Evolutionary conservation across 2,329 filamentous ascomycete species (phyloP).

Genomic region (Ascochyta koolunga): DNA sequence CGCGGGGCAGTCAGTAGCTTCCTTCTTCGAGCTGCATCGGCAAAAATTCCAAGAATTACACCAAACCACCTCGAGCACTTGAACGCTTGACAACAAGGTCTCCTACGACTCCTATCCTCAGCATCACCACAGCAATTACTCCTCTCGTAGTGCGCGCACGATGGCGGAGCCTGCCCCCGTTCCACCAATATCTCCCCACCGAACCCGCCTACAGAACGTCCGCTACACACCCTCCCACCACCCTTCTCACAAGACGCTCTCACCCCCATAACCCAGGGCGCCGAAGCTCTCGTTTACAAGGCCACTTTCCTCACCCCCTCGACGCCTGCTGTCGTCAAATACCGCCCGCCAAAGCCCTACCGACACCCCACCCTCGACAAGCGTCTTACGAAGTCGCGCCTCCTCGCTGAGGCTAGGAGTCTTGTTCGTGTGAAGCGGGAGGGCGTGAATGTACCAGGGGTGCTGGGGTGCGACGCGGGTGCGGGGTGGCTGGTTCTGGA

Average conservation of each 20-base stretch:
- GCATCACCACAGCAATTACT: background rate
- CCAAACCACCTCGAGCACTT: background rate
- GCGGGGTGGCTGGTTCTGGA: conserved; percentile 62
- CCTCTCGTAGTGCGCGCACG: background rate
- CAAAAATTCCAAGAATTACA: conserved; percentile 3
- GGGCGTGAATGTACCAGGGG: conserved; percentile 79
- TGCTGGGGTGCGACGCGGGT: conserved; percentile 73
- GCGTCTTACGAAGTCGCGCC: conserved; percentile 82
- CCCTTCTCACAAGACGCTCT: conserved; percentile 62
- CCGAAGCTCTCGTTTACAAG: conserved; percentile 92
- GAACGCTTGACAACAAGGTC: background rate
- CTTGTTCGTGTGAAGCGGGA: conserved; percentile 78
- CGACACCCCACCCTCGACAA: conserved; percentile 88
- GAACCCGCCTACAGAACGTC: conserved; percentile 26
- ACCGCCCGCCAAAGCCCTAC: conserved; percentile 90
- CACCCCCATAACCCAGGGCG: conserved; percentile 84
- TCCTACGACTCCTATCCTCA: background rate
- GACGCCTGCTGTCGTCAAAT: conserved; percentile 80
- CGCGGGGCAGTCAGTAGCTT: conserved; percentile 11
- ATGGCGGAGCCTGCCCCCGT: conserved; percentile 32
- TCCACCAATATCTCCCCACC: conserved; percentile 28
- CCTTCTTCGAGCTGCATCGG: background rate
- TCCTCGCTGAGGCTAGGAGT: conserved; percentile 87
- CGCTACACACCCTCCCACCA: conserved; percentile 34
- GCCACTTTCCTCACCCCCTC: conserved; percentile 75